Conservation (phyloP, 2,329 filamentous ascomycete species). For the Talaromyces verruculosus region DNA sequence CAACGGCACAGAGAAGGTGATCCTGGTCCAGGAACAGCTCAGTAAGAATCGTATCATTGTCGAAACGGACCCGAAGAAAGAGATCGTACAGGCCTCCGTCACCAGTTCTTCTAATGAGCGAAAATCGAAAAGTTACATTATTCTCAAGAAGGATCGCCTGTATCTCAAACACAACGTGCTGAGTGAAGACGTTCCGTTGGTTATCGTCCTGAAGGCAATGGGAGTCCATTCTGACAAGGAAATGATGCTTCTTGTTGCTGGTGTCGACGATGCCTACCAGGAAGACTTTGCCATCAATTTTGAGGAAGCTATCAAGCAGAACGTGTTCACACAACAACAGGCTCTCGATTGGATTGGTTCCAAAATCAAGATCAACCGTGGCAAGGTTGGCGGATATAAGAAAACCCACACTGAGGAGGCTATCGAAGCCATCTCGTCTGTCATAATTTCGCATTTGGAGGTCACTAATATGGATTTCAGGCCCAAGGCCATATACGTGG, state of each 20-base stretch:
- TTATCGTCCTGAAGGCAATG: slow-evolving; percentile 88
- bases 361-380: slow-evolving; percentile 81
- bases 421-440: slow-evolving; percentile 84
- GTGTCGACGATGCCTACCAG: slow-evolving; percentile 82
- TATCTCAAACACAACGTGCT: slow-evolving; percentile 90
- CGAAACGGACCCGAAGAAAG: slow-evolving; percentile 87
- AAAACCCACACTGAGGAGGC: slow-evolving; percentile 88
- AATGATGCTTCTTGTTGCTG: slow-evolving; percentile 86
- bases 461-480: slow-evolving; percentile 91
- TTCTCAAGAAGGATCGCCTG: slow-evolving; percentile 89
- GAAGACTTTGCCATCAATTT: slow-evolving; percentile 96
- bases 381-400: slow-evolving; percentile 58
- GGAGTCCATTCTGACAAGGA: slow-evolving; percentile 93
- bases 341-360: slow-evolving; percentile 88
- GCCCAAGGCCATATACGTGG: slow-evolving; percentile 94
- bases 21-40: slow-evolving; percentile 94
- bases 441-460: slow-evolving; percentile 92
- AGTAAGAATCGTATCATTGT: slow-evolving; percentile 99
- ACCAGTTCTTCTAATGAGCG: slow-evolving; percentile 97
- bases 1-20: slow-evolving; percentile 96
- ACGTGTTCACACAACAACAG: slow-evolving; percentile 90
- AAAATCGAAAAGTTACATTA: slow-evolving; percentile 96
- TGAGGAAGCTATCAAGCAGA: slow-evolving; percentile 80
- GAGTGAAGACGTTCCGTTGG: slow-evolving; percentile 90
- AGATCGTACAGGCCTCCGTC: slow-evolving; percentile 89